These are phyloP conservation scores for Citrullus colocynthis DNA, from an alignment of 306 rosid species.

Conservation along the genomic window DNA sequence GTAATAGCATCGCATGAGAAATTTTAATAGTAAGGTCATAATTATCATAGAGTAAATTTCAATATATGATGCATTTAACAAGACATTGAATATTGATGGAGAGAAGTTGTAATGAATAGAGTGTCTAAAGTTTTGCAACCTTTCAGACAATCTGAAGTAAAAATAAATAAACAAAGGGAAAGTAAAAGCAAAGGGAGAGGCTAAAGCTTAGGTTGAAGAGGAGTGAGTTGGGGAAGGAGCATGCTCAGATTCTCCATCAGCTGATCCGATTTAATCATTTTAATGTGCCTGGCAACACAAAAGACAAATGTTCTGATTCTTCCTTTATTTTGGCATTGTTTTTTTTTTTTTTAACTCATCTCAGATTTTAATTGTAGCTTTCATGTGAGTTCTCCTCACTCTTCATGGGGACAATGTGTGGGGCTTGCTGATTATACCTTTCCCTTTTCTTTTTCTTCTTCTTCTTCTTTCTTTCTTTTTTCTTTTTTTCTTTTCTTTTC, in stretches of 20 bases:
- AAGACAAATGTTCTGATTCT: conserved; percentile 7
- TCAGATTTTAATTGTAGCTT: background rate
- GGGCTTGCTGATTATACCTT: conserved; percentile 7
- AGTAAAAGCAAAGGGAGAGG: conserved; percentile 12
- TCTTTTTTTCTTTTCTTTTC: background rate
- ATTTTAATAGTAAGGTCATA: too few species aligned
- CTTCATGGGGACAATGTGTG: conserved; percentile 3
- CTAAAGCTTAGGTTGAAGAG: conserved; percentile 6
- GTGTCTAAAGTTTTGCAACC: conserved; percentile 72
- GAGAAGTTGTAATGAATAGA: conserved; percentile 17
- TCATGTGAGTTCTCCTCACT: conserved; percentile 5
- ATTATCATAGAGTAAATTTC: background rate
- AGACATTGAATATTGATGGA: background rate
- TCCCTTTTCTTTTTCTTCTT: conserved; percentile 9
- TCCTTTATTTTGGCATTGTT: background rate
- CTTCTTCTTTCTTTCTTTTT: background rate
- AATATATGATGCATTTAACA: background rate
- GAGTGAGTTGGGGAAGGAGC: conserved; percentile 7
- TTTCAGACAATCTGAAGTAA: conserved; percentile 52
- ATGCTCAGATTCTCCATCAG: conserved; percentile 5
- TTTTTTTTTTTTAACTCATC: background rate
- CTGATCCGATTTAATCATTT: conserved; percentile 8
- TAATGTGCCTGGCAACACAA: conserved; percentile 6
- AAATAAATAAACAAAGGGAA: conserved; percentile 15
- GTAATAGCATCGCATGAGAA: background rate